These are phyloP conservation scores for Cryptococcus floricola DNA, from an alignment of 1,284 basidiomycete species.

Conservation along the genomic window DNA sequence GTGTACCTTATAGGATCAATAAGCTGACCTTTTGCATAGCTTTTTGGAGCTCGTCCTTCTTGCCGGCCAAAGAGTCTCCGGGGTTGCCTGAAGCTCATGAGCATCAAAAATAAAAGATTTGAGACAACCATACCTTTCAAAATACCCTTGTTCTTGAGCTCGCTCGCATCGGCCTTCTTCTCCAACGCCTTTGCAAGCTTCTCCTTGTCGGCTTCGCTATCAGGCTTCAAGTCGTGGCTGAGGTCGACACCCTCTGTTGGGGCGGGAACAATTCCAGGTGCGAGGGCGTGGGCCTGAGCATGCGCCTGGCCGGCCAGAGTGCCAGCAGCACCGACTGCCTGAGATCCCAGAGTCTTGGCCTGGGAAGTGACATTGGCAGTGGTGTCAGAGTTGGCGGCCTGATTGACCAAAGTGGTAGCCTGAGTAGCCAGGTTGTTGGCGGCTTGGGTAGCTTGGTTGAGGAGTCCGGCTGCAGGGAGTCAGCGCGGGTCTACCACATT, in stretches of 20 bases:
- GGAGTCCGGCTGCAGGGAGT: slow-evolving; percentile 24
- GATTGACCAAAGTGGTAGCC: slow-evolving; percentile 26
- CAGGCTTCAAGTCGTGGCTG: slow-evolving; percentile 34
- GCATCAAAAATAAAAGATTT: not conserved
- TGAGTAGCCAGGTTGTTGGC: slow-evolving; percentile 27
- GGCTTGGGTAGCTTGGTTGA: slow-evolving; percentile 38
- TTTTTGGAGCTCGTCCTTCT: slow-evolving; percentile 61
- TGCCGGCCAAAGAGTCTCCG: slow-evolving; percentile 68
- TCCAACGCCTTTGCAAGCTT: slow-evolving; percentile 61
- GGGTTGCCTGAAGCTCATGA: slow-evolving; percentile 27
- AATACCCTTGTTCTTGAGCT: slow-evolving; percentile 69
- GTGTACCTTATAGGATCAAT: not conserved
- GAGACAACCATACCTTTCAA: slow-evolving; percentile 58
- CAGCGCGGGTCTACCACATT: not conserved
- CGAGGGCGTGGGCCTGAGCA: slow-evolving; percentile 31
- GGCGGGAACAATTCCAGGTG: slow-evolving; percentile 32
- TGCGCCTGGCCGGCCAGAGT: slow-evolving; percentile 36
- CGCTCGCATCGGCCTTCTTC: slow-evolving; percentile 59
- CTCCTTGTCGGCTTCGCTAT: slow-evolving; percentile 34
- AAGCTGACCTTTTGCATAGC: slow-evolving; percentile 61
- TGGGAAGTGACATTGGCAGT: slow-evolving; percentile 25
- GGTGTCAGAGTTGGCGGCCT: slow-evolving; percentile 36
- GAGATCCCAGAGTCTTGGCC: slow-evolving; percentile 24
- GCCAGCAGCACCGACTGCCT: slow-evolving; percentile 21
- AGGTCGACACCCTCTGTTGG: slow-evolving; percentile 34